Evolutionary conservation across 1,139 yeast species (phyloP).

Genomic region (Magnusiomyces tetraspermus): DNA sequence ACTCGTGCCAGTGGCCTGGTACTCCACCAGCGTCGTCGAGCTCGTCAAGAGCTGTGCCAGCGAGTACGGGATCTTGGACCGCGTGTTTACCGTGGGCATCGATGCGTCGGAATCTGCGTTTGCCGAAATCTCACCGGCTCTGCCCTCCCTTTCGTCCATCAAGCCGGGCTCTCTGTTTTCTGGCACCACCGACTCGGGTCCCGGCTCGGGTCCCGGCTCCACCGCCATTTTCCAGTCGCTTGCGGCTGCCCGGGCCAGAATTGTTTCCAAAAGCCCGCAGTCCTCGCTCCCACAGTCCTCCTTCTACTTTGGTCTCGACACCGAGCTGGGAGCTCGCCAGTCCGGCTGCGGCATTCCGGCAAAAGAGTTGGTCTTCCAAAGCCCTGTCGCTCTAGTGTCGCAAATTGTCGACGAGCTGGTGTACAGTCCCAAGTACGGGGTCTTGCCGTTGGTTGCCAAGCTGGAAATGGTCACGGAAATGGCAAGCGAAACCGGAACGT

Average conservation of each 20-base stretch:
- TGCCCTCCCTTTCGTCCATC: too few relatives aligned
- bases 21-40: slow-evolving; percentile 12
- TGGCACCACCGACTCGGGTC: not conserved
- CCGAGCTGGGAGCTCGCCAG: not conserved
- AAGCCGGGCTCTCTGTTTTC: too few relatives aligned
- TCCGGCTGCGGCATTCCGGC: slow-evolving; percentile 1
- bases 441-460: not conserved
- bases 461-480: not conserved
- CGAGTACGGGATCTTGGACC: slow-evolving; percentile 12
- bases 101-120: not conserved
- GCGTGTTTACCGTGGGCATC: slow-evolving; percentile 10
- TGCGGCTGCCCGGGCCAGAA: not conserved
- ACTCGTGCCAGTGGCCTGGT: slow-evolving; percentile 13
- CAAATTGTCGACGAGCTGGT: slow-evolving; percentile 1
- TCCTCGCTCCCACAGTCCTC: not conserved
- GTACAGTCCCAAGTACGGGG: not conserved
- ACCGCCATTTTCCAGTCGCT: not conserved
- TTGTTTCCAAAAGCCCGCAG: not conserved
- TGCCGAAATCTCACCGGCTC: not conserved
- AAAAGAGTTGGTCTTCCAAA: not conserved
- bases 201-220: too few relatives aligned
- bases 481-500: not conserved
- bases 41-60: slow-evolving; percentile 7
- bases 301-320: slow-evolving; percentile 2
- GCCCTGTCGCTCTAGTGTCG: not conserved